Evolutionary conservation across 192 early-diverging fungal genomes (phyloP).

Genomic region (Dissophora ornata): DNA sequence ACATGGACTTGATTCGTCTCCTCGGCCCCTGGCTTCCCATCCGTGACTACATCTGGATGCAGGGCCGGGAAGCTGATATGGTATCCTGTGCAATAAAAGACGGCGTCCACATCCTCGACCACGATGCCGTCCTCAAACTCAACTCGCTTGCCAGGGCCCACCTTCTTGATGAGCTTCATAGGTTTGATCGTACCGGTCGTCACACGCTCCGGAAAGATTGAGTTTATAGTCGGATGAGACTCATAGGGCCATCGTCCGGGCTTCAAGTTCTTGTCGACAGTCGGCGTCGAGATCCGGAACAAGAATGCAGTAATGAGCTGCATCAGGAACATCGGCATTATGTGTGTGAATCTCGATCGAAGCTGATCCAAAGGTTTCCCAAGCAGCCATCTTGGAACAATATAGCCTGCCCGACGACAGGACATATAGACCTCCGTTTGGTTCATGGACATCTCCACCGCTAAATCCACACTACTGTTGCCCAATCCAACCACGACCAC

Average conservation of each 20-base stretch:
- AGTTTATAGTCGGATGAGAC: slow-evolving; percentile 62
- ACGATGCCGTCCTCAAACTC: slow-evolving; percentile 69
- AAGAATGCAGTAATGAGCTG: slow-evolving; percentile 21
- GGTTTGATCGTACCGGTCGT: slow-evolving; percentile 63
- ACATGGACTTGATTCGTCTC: slow-evolving; percentile 60
- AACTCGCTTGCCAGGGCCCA: slow-evolving; percentile 55
- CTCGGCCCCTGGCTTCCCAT: slow-evolving; percentile 41
- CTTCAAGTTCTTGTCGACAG: slow-evolving; percentile 48
- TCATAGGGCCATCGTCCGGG: slow-evolving; percentile 51
- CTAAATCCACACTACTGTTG: slow-evolving; percentile 68
- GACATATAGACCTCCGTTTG: slow-evolving; percentile 64
- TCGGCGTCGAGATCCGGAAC: background rate
- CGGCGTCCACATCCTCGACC: slow-evolving; percentile 61
- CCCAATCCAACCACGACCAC: slow-evolving; percentile 69
- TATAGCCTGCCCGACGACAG: slow-evolving; percentile 51
- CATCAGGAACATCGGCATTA: slow-evolving; percentile 53
- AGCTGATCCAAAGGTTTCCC: slow-evolving; percentile 63
- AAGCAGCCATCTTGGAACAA: slow-evolving; percentile 55
- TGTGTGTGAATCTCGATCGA: slow-evolving; percentile 48
- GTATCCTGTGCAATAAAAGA: slow-evolving; percentile 76
- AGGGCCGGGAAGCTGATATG: slow-evolving; percentile 63
- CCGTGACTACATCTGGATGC: slow-evolving; percentile 53
- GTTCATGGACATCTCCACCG: slow-evolving; percentile 65
- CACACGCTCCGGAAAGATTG: slow-evolving; percentile 62
- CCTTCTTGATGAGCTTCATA: slow-evolving; percentile 57